Percentiles rank a stretch among this genome's conserved stretches.
phyloP scores from a whole-genome alignment of 768 basidiomycete species.

The Phlebiopsis flavidoalba region DNA sequence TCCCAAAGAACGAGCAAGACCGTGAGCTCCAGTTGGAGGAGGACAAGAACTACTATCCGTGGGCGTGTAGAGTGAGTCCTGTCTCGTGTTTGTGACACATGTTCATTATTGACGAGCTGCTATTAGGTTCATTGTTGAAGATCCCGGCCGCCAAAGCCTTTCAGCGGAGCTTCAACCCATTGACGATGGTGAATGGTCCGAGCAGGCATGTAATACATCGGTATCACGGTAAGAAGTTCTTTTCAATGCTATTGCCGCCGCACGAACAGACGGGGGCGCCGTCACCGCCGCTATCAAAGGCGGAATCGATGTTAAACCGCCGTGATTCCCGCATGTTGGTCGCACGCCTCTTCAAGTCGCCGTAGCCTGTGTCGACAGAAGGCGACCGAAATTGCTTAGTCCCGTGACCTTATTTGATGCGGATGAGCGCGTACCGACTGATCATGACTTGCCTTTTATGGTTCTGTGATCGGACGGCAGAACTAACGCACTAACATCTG shows the following conservation, averaged over 20 bases:
- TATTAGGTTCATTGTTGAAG: conserved; percentile 50
- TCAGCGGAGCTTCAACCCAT: conserved; percentile 63
- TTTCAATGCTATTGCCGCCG: conserved; percentile 49
- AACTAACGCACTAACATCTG: conserved; percentile 50
- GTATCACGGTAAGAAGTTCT: conserved; percentile 46
- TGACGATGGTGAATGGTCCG: conserved; percentile 62
- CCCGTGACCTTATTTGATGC: conserved; percentile 49
- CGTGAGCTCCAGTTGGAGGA: conserved; percentile 45
- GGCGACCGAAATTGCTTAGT: conserved; percentile 41
- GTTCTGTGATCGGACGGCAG: conserved; percentile 52
- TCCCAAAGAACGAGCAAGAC: conserved; percentile 53
- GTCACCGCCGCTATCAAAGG: conserved; percentile 37
- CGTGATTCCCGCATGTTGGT: conserved; percentile 62
- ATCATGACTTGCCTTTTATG: no score
- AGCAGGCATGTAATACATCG: conserved; percentile 57
- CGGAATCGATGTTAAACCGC: conserved; percentile 41
- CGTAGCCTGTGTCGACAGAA: conserved; percentile 42
- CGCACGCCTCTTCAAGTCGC: conserved; percentile 55
- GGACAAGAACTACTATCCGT: conserved; percentile 46
- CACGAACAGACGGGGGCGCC: conserved; percentile 36
- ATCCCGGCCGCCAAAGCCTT: conserved; percentile 57
- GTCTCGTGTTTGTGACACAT: conserved; percentile 34
- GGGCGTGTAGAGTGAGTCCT: conserved; percentile 46
- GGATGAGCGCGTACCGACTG: conserved; percentile 50
- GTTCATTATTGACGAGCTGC: not conserved